Evolutionary conservation across 371 early-diverging fungal genomes (phyloP), one percentile per base, ranked within the genome.

Genomic region (Saksenaea vasiformis): DNA sequence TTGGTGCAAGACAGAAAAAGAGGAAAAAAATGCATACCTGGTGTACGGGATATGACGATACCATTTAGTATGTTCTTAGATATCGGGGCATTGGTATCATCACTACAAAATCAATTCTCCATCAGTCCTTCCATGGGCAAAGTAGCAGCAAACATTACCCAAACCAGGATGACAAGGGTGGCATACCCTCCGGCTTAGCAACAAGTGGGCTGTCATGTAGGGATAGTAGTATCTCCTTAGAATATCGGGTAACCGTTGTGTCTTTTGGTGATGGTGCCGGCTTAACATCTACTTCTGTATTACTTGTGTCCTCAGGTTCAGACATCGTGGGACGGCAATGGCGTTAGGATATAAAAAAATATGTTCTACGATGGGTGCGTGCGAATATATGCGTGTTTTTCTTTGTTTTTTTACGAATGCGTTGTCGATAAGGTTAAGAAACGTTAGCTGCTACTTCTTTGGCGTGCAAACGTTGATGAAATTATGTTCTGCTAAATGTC

Each of bases 161-260:
- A 76, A 82, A 82, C 84, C 84, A 81, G 36, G 72, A 55, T 35
- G 65, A 69, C 54, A 82, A 61, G 54, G 80, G 71, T 34, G 80
- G 84, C 74, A 84, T 76, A 19, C 66, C 47, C 17, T 74, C 73
- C 39, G 82, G 82, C 56, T 80, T 80, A 37, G 69, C 67, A 35
- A 80, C 84, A 60, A 84, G 74, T 11, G 84, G 84, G 58, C 84
- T 84, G 54, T 80, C 71, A 59, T 77, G 78, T 38, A 84, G 63
- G 35, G 70, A 59, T 39, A 84, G 67, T 57, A 84, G 71, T n/a
- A 62, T 63, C 60, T 80, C 77, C 65, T 73, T 77, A 17, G 84
- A 66, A 69, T 84, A 84, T 28, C 84, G 80, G 47, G 73, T 73
- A 24, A 78, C 61, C 26, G 54, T 35, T 15, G 57, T 15, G 55